Evolutionary conservation across 139 green algal genomes (phyloP), one percentile per base, ranked within the genome.

Genomic region (Mychonastes homosphaera): DNA sequence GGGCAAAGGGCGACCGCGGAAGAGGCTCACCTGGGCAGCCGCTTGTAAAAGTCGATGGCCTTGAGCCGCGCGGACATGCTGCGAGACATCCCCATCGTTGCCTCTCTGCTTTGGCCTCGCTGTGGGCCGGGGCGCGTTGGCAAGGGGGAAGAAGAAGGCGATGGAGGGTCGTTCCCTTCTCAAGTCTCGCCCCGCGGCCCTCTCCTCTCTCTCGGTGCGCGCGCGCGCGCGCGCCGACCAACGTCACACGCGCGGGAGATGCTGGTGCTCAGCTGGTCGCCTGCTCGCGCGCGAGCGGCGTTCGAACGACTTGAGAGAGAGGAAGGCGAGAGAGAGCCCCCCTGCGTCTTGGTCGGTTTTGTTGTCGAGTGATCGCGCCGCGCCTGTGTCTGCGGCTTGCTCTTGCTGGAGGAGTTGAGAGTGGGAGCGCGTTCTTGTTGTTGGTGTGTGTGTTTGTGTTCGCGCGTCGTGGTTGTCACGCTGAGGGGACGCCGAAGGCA

Each of bases 41-140:
- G 83, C 48, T 80, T 83, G 68, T 77, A 89, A 52, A 84, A 85
- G 65, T 86, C 78, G 6, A 87, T 69, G 2, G 63, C 33, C 51
- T 84, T 83, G 2, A 83, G 62, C 43, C 62, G 70, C 23, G 18
- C 40, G 35, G 70, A 65, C 4, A 71, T 26, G 27, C 15, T 41
- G 8, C 6, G 6, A n/a, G n/a, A n/a, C n/a, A n/a, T n/a, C 12
- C 18, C 19, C n/a, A 47, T 48, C 10, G 6, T 28, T 27, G 0
- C 26, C 56, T 47, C 46, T 55, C 13, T 44, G 36, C 36, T 44
- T 44, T 10, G 10, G 36, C 12, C 13, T 44, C 12, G 12, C 10
- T n/a, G 36, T 44, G 36, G 10, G 36, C 36, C 10, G 12, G 36
- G 10, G 36, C 13, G 36, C 36, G 10, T 44, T 10, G 12, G 13